phyloP scores from a whole-genome alignment of 2,329 filamentous ascomycete genomes.

The Davidsoniella eucalypti region DNA sequence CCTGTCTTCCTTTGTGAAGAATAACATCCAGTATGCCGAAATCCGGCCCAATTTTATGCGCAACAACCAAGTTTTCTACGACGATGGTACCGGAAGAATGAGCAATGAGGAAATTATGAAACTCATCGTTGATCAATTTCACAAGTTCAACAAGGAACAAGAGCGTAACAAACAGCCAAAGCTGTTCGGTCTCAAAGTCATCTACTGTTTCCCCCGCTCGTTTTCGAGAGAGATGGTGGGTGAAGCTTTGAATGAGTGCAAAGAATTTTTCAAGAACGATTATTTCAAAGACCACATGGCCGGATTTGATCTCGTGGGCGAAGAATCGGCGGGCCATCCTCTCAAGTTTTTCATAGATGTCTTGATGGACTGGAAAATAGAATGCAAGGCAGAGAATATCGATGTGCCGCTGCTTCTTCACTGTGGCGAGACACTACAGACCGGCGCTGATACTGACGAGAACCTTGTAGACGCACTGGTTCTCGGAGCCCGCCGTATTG shows the following conservation, averaged over 20 bases:
- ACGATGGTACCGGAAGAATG: constrained; percentile 36
- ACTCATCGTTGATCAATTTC: constrained; percentile 40
- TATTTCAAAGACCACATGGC: constrained; percentile 38
- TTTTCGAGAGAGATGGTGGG: constrained; percentile 33
- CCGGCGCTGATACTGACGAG: constrained; percentile 44
- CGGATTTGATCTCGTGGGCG: constrained; percentile 54
- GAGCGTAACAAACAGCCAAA: constrained; percentile 26
- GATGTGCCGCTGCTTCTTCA: constrained; percentile 61
- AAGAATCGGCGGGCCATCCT: constrained; percentile 45
- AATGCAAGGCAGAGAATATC: constrained; percentile 30
- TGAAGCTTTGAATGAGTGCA: constrained; percentile 41
- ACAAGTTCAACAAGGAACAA: constrained; percentile 14
- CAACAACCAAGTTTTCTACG: constrained; percentile 41
- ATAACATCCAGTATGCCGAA: constrained; percentile 56
- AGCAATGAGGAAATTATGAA: constrained; percentile 42
- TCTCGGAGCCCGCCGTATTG: constrained; percentile 51
- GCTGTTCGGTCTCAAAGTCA: constrained; percentile 49
- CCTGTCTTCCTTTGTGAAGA: constrained; percentile 43
- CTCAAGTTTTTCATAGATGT: constrained; percentile 37
- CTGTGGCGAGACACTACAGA: constrained; percentile 57
- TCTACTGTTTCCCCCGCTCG: constrained; percentile 53
- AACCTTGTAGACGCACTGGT: constrained; percentile 55
- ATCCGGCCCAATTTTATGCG: constrained; percentile 53
- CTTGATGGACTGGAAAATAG: constrained; percentile 37
- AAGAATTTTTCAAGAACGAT: constrained; percentile 40